Evolutionary conservation across 2,329 filamentous ascomycete species (phyloP), one percentile per base, ranked within the genome.

Genomic region (Teratosphaeria destructans): DNA sequence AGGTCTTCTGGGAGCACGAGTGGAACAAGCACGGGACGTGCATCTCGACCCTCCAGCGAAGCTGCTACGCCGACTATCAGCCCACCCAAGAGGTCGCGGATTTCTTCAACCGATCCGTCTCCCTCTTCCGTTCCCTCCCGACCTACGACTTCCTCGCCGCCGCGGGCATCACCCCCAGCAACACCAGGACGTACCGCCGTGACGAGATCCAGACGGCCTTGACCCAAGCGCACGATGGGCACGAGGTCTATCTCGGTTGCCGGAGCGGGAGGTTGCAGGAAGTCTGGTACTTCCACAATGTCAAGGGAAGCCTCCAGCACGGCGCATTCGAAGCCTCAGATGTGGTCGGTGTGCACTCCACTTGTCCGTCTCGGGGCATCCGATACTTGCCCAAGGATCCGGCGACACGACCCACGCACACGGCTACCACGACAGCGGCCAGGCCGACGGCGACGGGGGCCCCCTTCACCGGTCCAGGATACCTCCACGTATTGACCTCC

Each of bases 21-120:
- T 89, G 85, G 82, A 78, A 80, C 71, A 88, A 87, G 71, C 86
- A 89, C 71, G 87, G 88, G 35, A 88, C 86, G 12, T 89, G 87
- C 74, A 84, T 89, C 67, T 85, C 82, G 69, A 89, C 87, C 0
- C 80, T 89, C 54, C 75, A 85, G 2, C 81, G 85, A 0, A 68
- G 74, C 23, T 89, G 87, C 78, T 89, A 89, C 74, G 75, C 76
- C 43, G 74, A 80, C 59, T 81, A 82, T 67, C 73, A 78, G 59
- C 72, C 80, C 0, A 81, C 81, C 11, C 78, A 87, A 61, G 88
- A 90, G 67, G 84, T 85, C 0, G 80, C 83, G 12, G 85, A 87
- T 69, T 90, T 82, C 74, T 89, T 90, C 74, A 77, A 85, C 67
- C 82, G 79, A 60, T 78, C 85, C 2, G 85, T 89, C 4, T 77